These are phyloP conservation scores for Carex sylvatica DNA, from an alignment of 202 grass and related monocot genomes.

Conservation along the genomic window DNA sequence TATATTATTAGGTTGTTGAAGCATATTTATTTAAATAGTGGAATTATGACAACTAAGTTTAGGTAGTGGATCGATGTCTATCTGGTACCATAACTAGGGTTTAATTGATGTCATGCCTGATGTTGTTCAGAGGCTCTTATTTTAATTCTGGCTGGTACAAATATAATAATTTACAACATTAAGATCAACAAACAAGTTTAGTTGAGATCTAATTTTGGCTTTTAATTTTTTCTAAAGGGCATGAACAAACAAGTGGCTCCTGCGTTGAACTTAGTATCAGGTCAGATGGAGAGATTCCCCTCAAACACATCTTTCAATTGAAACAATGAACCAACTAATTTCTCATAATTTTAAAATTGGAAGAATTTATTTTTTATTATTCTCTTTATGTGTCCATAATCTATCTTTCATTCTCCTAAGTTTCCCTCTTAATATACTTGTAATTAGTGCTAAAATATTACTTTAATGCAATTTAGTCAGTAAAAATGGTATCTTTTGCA, in stretches of 20 bases:
- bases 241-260: background rate
- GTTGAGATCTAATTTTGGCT: background rate
- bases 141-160: background rate
- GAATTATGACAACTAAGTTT: background rate
- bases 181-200: background rate
- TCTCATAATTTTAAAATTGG: background rate
- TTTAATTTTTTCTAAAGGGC: background rate
- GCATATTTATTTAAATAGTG: background rate
- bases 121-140: background rate
- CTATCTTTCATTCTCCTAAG: background rate
- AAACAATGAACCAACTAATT: conserved; percentile 18
- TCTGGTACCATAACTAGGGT: background rate
- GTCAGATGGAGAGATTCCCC: conserved; percentile 6
- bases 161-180: background rate
- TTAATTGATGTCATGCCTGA: background rate
- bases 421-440: background rate
- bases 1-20: background rate
- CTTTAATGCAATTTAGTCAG: background rate
- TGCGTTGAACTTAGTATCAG: background rate
- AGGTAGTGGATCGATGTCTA: background rate
- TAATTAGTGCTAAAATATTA: background rate
- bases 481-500: background rate
- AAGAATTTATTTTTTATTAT: background rate
- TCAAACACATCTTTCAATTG: background rate
- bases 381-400: background rate